Evolutionary conservation across 345 rosid genomes (phyloP).

Genomic region (Brassica incana): DNA sequence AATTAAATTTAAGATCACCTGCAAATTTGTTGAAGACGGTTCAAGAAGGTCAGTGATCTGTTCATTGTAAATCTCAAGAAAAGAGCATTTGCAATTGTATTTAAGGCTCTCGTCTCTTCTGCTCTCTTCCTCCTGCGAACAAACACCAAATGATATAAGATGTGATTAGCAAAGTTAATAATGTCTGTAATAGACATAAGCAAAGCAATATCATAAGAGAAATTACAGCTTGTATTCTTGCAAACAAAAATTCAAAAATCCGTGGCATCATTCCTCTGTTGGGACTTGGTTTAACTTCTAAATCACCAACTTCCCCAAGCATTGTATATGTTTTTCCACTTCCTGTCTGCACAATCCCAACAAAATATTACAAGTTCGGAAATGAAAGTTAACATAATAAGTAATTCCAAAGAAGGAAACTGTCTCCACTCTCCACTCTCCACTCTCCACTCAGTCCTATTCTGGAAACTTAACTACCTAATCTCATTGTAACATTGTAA

Average conservation of each 20-base stretch:
- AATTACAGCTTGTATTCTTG: slow-evolving; percentile 91
- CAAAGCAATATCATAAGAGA: slow-evolving; percentile 24
- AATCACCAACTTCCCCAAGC: slow-evolving; percentile 82
- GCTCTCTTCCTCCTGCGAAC: slow-evolving; percentile 88
- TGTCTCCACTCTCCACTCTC: not conserved
- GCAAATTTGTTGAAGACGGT: slow-evolving; percentile 85
- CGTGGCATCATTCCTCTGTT: slow-evolving; percentile 95
- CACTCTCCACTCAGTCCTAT: not conserved
- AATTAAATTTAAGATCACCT: slow-evolving; percentile 44
- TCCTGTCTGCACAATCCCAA: slow-evolving; percentile 70
- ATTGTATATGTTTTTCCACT: slow-evolving; percentile 98
- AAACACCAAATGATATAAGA: slow-evolving; percentile 2
- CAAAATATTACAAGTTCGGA: not conserved
- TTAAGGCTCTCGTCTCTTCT: slow-evolving; percentile 82
- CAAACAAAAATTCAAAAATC: slow-evolving; percentile 94
- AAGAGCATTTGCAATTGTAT: slow-evolving; percentile 94
- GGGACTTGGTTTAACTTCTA: slow-evolving; percentile 78
- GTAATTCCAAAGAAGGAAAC: slow-evolving; percentile 6
- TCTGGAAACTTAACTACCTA: not conserved
- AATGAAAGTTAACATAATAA: not conserved
- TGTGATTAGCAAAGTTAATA: slow-evolving; percentile 22
- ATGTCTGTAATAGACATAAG: not conserved
- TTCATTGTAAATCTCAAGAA: slow-evolving; percentile 93
- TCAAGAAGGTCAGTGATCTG: slow-evolving; percentile 97
- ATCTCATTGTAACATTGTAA: too few relatives aligned